Evolutionary conservation across 768 basidiomycete genomes (phyloP).

Genomic region (Auricularia cornea): DNA sequence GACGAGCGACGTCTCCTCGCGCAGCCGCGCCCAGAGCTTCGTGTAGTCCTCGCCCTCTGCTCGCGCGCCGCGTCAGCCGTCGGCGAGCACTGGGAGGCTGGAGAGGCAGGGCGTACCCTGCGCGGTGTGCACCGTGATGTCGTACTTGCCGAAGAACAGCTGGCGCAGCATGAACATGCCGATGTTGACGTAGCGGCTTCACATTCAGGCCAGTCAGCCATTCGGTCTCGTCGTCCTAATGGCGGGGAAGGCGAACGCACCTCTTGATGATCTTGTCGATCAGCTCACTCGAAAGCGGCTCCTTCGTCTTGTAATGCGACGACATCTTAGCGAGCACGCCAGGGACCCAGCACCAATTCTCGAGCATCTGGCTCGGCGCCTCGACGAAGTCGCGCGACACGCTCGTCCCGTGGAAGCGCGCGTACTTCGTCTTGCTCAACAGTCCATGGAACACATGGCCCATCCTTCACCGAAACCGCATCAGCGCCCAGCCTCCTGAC

Average conservation of each 20-base stretch:
- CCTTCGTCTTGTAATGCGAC: constrained; percentile 67
- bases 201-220: no score
- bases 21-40: constrained; percentile 66
- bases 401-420: constrained; percentile 75
- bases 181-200: constrained; percentile 60
- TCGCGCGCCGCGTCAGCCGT: constrained; percentile 8
- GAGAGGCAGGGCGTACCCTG: constrained; percentile 34
- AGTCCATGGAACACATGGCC: constrained; percentile 49
- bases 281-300: constrained; percentile 60
- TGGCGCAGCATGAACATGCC: constrained; percentile 78
- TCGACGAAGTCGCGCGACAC: constrained; percentile 81
- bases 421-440: constrained; percentile 58
- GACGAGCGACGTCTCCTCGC: constrained; percentile 62
- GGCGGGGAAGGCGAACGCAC: no score
- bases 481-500: background rate
- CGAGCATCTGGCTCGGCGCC: constrained; percentile 87
- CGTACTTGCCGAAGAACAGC: constrained; percentile 76
- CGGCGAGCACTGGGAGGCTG: background rate
- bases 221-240: no score
- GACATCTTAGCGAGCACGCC: constrained; percentile 71
- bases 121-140: constrained; percentile 66
- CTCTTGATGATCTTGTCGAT: constrained; percentile 78
- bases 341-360: constrained; percentile 90
- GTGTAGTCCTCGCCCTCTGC: constrained; percentile 63
- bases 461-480: constrained; percentile 30